These are phyloP conservation scores for Mycena citricolor DNA, from an alignment of 1,284 basidiomycete genomes.

Conservation along the genomic window DNA sequence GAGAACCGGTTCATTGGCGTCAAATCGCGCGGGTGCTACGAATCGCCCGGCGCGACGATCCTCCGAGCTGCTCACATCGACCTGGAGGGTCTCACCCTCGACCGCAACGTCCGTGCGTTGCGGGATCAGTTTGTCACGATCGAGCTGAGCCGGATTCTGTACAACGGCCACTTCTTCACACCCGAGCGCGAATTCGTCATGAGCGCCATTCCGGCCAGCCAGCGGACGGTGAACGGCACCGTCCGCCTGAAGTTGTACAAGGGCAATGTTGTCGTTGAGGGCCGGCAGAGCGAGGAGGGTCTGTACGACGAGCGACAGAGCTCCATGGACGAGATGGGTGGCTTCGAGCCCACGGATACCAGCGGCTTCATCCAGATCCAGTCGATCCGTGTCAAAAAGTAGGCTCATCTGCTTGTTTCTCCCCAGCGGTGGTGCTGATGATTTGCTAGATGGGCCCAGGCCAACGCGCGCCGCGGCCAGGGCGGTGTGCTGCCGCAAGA, in stretches of 20 bases:
- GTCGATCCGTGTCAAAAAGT: slow-evolving; percentile 96
- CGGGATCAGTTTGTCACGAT: slow-evolving; percentile 95
- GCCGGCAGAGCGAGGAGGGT: slow-evolving; percentile 88
- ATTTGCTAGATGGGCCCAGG: slow-evolving; percentile 71
- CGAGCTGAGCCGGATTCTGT: slow-evolving; percentile 88
- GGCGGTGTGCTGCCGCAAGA: slow-evolving; percentile 74
- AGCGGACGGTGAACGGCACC: slow-evolving; percentile 94
- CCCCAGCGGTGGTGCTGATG: slow-evolving; percentile 15
- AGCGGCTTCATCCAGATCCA: slow-evolving; percentile 94
- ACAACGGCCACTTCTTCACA: slow-evolving; percentile 98
- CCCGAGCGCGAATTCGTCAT: slow-evolving; percentile 96
- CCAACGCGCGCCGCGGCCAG: slow-evolving; percentile 81
- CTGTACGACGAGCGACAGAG: slow-evolving; percentile 96
- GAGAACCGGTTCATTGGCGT: slow-evolving; percentile 99
- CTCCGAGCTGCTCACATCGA: slow-evolving; percentile 95
- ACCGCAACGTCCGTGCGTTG: slow-evolving; percentile 93
- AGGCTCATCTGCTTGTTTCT: slow-evolving; percentile 35
- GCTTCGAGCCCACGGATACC: slow-evolving; percentile 92
- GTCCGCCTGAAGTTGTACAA: slow-evolving; percentile 94
- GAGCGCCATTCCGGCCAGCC: slow-evolving; percentile 86
- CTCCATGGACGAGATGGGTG: slow-evolving; percentile 99
- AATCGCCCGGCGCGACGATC: slow-evolving; percentile 95
- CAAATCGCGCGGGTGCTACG: slow-evolving; percentile 98
- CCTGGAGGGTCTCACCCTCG: slow-evolving; percentile 95
- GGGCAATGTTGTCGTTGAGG: slow-evolving; percentile 94